Conservation (phyloP, 208 protist genomes). For the Leishmania gerbilli region DNA sequence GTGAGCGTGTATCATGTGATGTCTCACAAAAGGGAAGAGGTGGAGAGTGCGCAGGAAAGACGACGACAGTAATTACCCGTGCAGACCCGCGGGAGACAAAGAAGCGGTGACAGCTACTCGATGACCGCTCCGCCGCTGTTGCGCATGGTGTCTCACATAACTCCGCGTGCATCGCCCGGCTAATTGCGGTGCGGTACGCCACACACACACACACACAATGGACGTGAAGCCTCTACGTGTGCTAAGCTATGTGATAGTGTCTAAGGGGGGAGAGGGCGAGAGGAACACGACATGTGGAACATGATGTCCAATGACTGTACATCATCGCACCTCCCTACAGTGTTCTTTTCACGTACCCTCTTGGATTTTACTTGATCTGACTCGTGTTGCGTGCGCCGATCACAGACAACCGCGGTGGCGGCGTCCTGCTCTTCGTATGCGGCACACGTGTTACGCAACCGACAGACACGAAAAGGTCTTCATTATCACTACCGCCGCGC, state of each 20-base stretch:
- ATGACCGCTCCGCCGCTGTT: not conserved
- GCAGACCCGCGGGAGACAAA: not conserved
- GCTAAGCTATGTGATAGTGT: not conserved
- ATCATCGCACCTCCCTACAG: not conserved
- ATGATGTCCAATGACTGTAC: not conserved
- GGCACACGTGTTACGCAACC: not conserved
- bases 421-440: not conserved
- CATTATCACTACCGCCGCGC: not conserved
- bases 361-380: not conserved
- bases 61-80: not conserved
- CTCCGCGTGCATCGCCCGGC: no score
- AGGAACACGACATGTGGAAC: not conserved
- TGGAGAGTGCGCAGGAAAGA: not conserved
- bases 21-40: not conserved
- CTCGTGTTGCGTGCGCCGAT: not conserved
- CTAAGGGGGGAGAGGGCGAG: not conserved
- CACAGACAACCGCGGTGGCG: not conserved
- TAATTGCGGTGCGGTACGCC: not conserved
- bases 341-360: not conserved
- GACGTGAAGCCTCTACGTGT: not conserved
- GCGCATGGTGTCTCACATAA: not conserved
- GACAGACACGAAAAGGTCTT: not conserved
- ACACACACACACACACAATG: not conserved
- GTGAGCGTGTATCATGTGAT: not conserved
- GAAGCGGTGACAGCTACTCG: not conserved